phyloP scores from a whole-genome alignment of 2,329 filamentous ascomycete genomes.

The Pyrenochaeta sp. region DNA sequence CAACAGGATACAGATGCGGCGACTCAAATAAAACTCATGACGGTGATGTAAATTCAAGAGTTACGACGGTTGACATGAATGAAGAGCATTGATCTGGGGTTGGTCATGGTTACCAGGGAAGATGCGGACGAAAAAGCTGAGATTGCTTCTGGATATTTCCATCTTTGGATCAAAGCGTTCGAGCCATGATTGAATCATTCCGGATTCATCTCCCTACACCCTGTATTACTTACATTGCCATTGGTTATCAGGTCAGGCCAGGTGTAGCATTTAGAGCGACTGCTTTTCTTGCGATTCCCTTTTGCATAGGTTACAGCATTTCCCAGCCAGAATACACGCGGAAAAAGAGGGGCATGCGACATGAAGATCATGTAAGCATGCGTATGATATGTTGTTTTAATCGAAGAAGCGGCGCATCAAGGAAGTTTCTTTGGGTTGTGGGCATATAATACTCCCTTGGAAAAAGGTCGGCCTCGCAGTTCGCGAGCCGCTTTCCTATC shows the following conservation, averaged over 20 bases:
- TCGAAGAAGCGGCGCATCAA: constrained; percentile 22
- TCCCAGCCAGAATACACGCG: constrained; percentile 23
- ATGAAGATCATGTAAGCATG: constrained; percentile 15
- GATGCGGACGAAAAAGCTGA: constrained; percentile 29
- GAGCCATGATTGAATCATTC: constrained; percentile 30
- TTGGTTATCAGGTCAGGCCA: constrained; percentile 27
- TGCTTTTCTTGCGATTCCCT: constrained; percentile 36
- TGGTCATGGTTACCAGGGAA: constrained; percentile 27
- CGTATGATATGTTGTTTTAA: constrained; percentile 18
- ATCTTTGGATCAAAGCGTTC: constrained; percentile 43
- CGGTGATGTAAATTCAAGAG: constrained; percentile 46
- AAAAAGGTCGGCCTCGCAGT: constrained; percentile 23
- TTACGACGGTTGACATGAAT: constrained; percentile 26
- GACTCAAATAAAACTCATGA: constrained; percentile 52
- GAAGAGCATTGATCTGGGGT: constrained; percentile 12
- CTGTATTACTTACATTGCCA: constrained; percentile 45
- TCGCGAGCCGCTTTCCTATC: constrained; percentile 21
- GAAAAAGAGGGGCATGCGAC: constrained; percentile 22
- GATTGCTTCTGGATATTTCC: constrained; percentile 40
- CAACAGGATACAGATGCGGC: constrained; percentile 44
- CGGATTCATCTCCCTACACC: constrained; percentile 28
- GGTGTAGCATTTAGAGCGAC: constrained; percentile 47
- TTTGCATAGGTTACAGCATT: constrained; percentile 36
- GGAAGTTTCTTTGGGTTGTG: constrained; percentile 15
- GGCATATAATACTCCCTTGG: constrained; percentile 30